Evolutionary conservation across 78 protist genomes (phyloP).

Genomic region (Dictyostelium firmibasis): DNA sequence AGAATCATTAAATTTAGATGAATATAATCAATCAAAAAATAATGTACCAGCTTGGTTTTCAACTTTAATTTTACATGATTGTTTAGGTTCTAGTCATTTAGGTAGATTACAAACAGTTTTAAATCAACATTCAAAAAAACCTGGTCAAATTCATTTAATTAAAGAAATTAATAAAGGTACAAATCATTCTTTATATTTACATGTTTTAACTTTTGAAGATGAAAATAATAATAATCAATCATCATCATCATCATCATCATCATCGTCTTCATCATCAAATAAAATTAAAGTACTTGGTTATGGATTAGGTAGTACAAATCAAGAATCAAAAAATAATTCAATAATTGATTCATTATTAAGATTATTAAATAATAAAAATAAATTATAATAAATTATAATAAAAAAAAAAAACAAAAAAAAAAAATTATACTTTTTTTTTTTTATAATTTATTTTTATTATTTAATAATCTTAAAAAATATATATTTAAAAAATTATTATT

Average conservation of each 20-base stretch:
- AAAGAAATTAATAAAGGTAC: conserved; percentile 57
- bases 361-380: conserved; percentile 1
- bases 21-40: not conserved
- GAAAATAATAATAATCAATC: not conserved
- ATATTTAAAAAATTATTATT: too few species aligned
- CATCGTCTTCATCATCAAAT: not conserved
- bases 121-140: not conserved
- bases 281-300: conserved; percentile 42
- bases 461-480: too few species aligned
- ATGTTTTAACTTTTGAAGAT: not conserved
- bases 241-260: not conserved
- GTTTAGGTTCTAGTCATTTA: not conserved
- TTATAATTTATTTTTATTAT: too few species aligned
- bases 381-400: not conserved
- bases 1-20: not conserved
- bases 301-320: conserved; percentile 18
- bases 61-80: not conserved
- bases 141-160: conserved; percentile 14
- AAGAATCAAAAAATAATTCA: not conserved
- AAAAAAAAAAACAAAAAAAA: too few species aligned
- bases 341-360: conserved; percentile 39
- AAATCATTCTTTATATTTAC: not conserved
- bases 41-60: conserved; percentile 47
- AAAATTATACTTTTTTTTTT: too few species aligned
- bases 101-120: not conserved